A percentile compares a stretch with the other conserved stretches of the same genome.
Evolutionary conservation across 2,329 filamentous ascomycete species (phyloP).

Genomic region (Penicillium sp.): DNA sequence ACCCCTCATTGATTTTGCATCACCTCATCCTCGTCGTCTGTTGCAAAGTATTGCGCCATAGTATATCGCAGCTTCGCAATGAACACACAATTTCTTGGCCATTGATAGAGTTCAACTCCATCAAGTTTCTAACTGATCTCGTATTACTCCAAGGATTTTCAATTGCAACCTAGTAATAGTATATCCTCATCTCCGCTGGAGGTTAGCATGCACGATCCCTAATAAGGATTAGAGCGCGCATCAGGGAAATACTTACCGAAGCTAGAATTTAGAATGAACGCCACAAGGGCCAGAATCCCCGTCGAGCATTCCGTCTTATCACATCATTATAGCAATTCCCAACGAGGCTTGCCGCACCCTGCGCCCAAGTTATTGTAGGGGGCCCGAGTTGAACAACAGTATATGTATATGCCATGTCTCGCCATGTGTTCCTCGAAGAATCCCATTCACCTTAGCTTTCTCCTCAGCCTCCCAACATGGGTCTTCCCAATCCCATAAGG

Average conservation of each 20-base stretch:
- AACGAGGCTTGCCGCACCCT: neutral
- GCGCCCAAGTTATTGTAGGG: neutral
- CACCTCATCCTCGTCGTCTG: slow-evolving; percentile 1
- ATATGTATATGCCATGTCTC: neutral
- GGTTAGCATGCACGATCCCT: neutral
- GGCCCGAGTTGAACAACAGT: neutral
- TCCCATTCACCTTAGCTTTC: neutral
- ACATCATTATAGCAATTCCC: neutral
- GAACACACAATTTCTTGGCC: slow-evolving; percentile 2
- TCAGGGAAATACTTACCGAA: neutral
- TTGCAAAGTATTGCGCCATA: slow-evolving; percentile 10
- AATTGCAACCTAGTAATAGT: neutral
- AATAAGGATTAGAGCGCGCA: neutral
- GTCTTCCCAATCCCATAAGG: neutral
- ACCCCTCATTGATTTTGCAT: neutral
- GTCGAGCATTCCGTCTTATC: neutral
- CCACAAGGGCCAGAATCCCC: neutral
- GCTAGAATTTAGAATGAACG: neutral
- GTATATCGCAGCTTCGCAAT: neutral
- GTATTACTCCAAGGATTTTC: neutral
- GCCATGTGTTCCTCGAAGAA: neutral
- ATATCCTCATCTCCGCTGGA: neutral
- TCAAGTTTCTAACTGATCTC: neutral
- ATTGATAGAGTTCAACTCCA: neutral
- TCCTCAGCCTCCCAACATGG: neutral